phyloP scores from a whole-genome alignment of 129 eudicot species.

The Helianthus annuus region HanXRQr2.0-SUNRISE NC_035441.2:144841659-144842158 shows the following conservation, averaged over 20 bases:
- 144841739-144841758: slow-evolving; percentile 80
- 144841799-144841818: slow-evolving; percentile 84
- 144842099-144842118: slow-evolving; percentile 88
- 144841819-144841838: slow-evolving; percentile 85
- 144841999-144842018: slow-evolving; percentile 9
- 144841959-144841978: slow-evolving; percentile 68
- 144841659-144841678: slow-evolving; percentile 3
- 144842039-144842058: slow-evolving; percentile 63
- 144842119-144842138: slow-evolving; percentile 67
- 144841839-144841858: slow-evolving; percentile 83
- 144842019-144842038: slow-evolving; percentile 53
- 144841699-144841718: slow-evolving; percentile 67
- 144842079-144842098: slow-evolving; percentile 72
- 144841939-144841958: slow-evolving; percentile 75
- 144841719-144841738: slow-evolving; percentile 79
- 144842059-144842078: slow-evolving; percentile 80
- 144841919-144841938: slow-evolving; percentile 82
- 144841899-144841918: slow-evolving; percentile 51
- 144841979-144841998: slow-evolving; percentile 62
- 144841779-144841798: slow-evolving; percentile 82
- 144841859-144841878: slow-evolving; percentile 41
- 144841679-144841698: neutral
- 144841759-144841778: slow-evolving; percentile 69
- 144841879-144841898: slow-evolving; percentile 50
- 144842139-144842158: slow-evolving; percentile 53